Evolutionary conservation across 495 filamentous ascomycete species (phyloP).

Genomic region (Penicillium desertorum): DNA sequence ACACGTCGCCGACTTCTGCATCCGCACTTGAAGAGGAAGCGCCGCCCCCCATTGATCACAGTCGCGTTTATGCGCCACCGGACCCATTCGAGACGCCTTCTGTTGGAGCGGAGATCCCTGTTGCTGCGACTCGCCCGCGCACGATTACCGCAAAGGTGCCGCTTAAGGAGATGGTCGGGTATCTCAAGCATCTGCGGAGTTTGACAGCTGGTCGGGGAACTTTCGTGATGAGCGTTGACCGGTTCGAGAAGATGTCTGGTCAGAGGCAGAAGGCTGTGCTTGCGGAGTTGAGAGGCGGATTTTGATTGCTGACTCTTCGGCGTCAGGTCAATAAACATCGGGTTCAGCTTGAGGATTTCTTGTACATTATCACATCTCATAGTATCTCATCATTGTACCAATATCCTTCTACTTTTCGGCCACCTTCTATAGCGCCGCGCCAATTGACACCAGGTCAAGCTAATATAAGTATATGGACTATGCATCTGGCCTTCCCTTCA

Average conservation of each 20-base stretch:
- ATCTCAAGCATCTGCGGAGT: constrained; percentile 84
- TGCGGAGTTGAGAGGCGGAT: constrained; percentile 47
- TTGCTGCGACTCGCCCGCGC: constrained; percentile 43
- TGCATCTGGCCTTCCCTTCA: background rate
- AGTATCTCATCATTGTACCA: constrained; percentile 14
- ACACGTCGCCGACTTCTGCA: constrained; percentile 17
- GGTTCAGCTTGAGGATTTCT: background rate
- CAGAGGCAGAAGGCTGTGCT: constrained; percentile 59
- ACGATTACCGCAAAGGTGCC: constrained; percentile 83
- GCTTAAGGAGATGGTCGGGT: constrained; percentile 95
- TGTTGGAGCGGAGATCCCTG: constrained; percentile 23
- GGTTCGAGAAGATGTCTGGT: constrained; percentile 80
- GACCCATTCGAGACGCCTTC: constrained; percentile 71
- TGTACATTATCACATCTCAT: constrained; percentile 9
- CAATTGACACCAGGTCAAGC: background rate
- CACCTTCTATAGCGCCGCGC: background rate
- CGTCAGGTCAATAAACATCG: background rate
- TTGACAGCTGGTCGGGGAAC: constrained; percentile 87
- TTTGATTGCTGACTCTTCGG: constrained; percentile 14
- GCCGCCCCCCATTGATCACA: constrained; percentile 57
- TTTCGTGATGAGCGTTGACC: constrained; percentile 88
- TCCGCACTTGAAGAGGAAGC: constrained; percentile 25
- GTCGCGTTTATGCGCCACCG: constrained; percentile 75
- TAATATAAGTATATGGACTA: background rate
- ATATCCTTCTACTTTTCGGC: background rate